Percentiles rank a stretch among this genome's conserved stretches.
phyloP scores from a whole-genome alignment of 805 yeast genomes.

The Wickerhamomyces queroliae region DNA sequence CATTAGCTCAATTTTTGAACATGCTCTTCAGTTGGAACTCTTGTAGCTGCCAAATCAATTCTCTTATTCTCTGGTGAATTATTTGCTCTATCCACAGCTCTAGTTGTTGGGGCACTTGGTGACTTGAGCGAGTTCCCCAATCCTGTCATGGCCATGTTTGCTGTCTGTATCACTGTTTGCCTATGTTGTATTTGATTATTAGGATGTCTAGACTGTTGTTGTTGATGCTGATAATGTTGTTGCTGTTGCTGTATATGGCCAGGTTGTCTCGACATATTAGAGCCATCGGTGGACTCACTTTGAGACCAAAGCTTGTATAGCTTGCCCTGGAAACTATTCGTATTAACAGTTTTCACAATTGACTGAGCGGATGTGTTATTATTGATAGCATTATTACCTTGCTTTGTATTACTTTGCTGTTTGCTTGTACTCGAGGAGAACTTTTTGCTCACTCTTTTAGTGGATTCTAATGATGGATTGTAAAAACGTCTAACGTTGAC shows the following conservation, averaged over 20 bases:
- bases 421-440: neutral
- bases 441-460: slow-evolving; percentile 38
- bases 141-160: slow-evolving; percentile 3
- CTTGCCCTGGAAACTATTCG: slow-evolving; percentile 14
- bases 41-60: slow-evolving; percentile 20
- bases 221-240: slow-evolving; percentile 8
- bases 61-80: slow-evolving; percentile 17
- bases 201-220: slow-evolving; percentile 5
- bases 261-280: slow-evolving; percentile 3
- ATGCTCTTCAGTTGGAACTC: slow-evolving; percentile 17
- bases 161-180: neutral
- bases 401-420: neutral
- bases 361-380: neutral
- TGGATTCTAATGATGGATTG: slow-evolving; percentile 65
- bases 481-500: slow-evolving; percentile 59
- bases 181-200: slow-evolving; percentile 4
- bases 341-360: slow-evolving; percentile 5
- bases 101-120: slow-evolving; percentile 29
- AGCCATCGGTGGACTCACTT: slow-evolving; percentile 10
- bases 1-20: slow-evolving; percentile 13
- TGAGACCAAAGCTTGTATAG: slow-evolving; percentile 20
- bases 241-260: slow-evolving; percentile 8
- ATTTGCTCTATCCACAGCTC: slow-evolving; percentile 33
- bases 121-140: slow-evolving; percentile 7
- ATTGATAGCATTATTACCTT: neutral